These are phyloP conservation scores for Eleusine coracana DNA, from an alignment of 176 grass and related monocot genomes.

Conservation along the genomic window DNA sequence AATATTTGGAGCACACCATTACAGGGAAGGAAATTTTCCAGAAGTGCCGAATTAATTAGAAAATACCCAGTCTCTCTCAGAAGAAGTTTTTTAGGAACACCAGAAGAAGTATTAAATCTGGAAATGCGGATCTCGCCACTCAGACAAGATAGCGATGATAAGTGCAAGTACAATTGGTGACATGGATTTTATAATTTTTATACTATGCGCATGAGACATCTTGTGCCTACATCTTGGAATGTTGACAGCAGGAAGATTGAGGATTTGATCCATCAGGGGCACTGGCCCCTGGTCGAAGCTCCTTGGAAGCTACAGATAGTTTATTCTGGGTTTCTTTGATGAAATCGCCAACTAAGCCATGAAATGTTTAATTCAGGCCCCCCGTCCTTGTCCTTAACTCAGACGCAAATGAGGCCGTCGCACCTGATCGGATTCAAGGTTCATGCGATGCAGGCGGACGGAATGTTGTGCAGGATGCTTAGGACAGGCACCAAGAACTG, in stretches of 20 bases:
- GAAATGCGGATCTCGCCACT: slow-evolving; percentile 31
- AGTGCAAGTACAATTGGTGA: not conserved
- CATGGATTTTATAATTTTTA: not conserved
- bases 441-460: slow-evolving; percentile 17
- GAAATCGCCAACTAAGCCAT: not conserved
- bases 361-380: not conserved
- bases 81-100: not conserved
- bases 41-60: not conserved
- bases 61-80: not conserved
- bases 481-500: not conserved
- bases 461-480: not conserved
- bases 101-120: not conserved
- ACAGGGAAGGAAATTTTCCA: not conserved
- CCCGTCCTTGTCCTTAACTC: not conserved
- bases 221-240: not conserved
- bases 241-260: not conserved
- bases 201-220: not conserved
- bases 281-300: not conserved
- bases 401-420: not conserved
- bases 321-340: not conserved
- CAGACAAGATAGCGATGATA: slow-evolving; percentile 30
- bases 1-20: not conserved
- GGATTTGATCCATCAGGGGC: not conserved
- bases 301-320: not conserved
- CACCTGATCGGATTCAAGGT: slow-evolving; percentile 19